A percentile compares a stretch with the other conserved stretches of the same genome.
phyloP scores from a whole-genome alignment of 1,139 yeast genomes.

The Yamadazyma aaseri region DNA sequence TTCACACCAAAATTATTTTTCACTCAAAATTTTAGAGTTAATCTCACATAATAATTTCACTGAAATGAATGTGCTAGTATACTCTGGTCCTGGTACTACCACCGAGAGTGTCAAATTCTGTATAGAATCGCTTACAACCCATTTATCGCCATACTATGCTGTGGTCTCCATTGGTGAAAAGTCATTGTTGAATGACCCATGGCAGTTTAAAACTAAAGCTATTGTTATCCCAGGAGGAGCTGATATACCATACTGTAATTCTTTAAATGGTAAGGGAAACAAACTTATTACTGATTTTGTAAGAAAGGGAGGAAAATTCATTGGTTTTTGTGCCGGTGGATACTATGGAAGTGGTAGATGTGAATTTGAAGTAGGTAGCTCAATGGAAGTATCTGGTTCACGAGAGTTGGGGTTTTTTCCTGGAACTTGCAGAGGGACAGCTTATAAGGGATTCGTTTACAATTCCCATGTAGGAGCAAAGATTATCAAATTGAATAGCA shows the following conservation, averaged over 20 bases:
- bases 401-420: slow-evolving; percentile 81
- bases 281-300: slow-evolving; percentile 61
- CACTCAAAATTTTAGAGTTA: background rate
- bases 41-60: background rate
- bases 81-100: slow-evolving; percentile 86
- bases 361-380: slow-evolving; percentile 81
- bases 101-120: slow-evolving; percentile 84
- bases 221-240: slow-evolving; percentile 96
- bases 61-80: slow-evolving; percentile 86
- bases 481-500: slow-evolving; percentile 49
- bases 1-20: too few relatives aligned
- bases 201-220: slow-evolving; percentile 77
- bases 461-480: slow-evolving; percentile 74
- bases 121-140: slow-evolving; percentile 66
- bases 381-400: slow-evolving; percentile 80
- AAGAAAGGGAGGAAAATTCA: slow-evolving; percentile 70
- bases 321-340: slow-evolving; percentile 98
- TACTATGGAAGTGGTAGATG: slow-evolving; percentile 74
- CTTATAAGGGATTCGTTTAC: slow-evolving; percentile 76
- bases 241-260: slow-evolving; percentile 77
- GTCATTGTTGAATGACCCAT: slow-evolving; percentile 75
- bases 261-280: slow-evolving; percentile 70
- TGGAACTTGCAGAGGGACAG: slow-evolving; percentile 81
- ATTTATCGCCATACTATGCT: slow-evolving; percentile 87
- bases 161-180: slow-evolving; percentile 68